These are phyloP conservation scores for Syncephalastrum monosporum DNA, from an alignment of 371 early-diverging fungal genomes.

Conservation along the genomic window DNA sequence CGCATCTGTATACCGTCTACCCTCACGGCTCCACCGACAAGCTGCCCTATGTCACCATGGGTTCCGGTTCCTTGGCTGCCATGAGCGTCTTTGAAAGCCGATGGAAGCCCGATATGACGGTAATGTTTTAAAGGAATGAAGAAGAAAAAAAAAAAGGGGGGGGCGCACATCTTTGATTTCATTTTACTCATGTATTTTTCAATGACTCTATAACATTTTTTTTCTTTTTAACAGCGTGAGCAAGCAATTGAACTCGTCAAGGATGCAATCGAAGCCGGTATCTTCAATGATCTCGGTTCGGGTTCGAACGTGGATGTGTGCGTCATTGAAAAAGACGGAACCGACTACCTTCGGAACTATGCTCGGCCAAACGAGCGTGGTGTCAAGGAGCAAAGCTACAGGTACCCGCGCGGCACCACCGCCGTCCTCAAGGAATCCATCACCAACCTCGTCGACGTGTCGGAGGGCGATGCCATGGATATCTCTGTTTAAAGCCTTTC, in stretches of 20 bases:
- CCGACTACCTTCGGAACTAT: slow-evolving; percentile 87
- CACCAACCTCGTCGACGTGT: slow-evolving; percentile 33
- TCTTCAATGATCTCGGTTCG: slow-evolving; percentile 99
- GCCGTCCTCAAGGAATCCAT: slow-evolving; percentile 49
- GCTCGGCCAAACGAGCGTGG: slow-evolving; percentile 87
- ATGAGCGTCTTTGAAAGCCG: slow-evolving; percentile 95
- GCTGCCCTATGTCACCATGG: slow-evolving; percentile 97
- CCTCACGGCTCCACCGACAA: slow-evolving; percentile 98
- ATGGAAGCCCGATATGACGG: slow-evolving; percentile 86
- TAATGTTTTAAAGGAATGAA: slow-evolving; percentile 26
- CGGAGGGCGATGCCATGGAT: slow-evolving; percentile 54
- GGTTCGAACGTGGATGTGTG: slow-evolving; percentile 98
- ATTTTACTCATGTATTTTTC: background rate
- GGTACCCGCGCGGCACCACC: slow-evolving; percentile 45
- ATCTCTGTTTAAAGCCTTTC: slow-evolving; percentile 34
- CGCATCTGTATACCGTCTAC: slow-evolving; percentile 92
- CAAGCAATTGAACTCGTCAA: slow-evolving; percentile 93
- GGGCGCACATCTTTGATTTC: background rate
- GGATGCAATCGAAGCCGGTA: slow-evolving; percentile 98
- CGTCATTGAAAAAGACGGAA: slow-evolving; percentile 82
- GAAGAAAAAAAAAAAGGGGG: background rate
- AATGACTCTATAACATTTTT: background rate
- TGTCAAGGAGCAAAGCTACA: slow-evolving; percentile 82
- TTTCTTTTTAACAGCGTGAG: slow-evolving; percentile 64
- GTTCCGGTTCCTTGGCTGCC: slow-evolving; percentile 97